Evolutionary conservation across 176 grass and related monocot species (phyloP).

Genomic region (Aegilops speltoides): DNA sequence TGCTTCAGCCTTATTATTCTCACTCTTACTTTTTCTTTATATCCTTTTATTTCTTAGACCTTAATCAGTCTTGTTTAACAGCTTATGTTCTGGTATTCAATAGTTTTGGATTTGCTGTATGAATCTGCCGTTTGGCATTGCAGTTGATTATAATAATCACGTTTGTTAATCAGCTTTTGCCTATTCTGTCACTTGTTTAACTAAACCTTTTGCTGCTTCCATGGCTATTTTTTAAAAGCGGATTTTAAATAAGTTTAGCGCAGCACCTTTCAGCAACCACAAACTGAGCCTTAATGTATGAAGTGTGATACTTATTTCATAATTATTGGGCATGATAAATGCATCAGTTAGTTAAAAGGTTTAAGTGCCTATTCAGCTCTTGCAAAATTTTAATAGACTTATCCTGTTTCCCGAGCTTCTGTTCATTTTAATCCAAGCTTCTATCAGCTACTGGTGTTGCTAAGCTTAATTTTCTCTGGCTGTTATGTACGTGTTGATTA

Average conservation of each 20-base stretch:
- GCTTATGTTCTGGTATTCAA: constrained; percentile 1
- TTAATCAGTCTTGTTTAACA: not conserved
- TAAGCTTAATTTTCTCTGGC: not conserved
- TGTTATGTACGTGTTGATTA: not conserved
- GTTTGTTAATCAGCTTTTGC: not conserved
- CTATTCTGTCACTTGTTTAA: not conserved
- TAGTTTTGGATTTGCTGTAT: not conserved
- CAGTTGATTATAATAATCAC: not conserved
- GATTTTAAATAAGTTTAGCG: not conserved
- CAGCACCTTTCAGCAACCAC: not conserved
- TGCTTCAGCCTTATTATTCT: not conserved
- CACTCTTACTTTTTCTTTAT: not conserved
- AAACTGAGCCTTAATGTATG: not conserved
- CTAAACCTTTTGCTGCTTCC: not conserved
- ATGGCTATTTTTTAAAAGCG: not conserved
- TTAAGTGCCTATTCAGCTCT: not conserved
- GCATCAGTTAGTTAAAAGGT: not conserved
- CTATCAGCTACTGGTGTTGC: not conserved
- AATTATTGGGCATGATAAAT: not conserved
- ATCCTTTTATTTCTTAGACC: not conserved
- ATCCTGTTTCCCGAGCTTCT: constrained; percentile 2
- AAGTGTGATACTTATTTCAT: not conserved
- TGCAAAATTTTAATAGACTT: not conserved
- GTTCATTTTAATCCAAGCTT: constrained; percentile 18
- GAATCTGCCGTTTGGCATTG: not conserved